These are phyloP conservation scores for Leishmania mexicana DNA, from an alignment of 208 protist genomes.

Conservation along the genomic window DNA sequence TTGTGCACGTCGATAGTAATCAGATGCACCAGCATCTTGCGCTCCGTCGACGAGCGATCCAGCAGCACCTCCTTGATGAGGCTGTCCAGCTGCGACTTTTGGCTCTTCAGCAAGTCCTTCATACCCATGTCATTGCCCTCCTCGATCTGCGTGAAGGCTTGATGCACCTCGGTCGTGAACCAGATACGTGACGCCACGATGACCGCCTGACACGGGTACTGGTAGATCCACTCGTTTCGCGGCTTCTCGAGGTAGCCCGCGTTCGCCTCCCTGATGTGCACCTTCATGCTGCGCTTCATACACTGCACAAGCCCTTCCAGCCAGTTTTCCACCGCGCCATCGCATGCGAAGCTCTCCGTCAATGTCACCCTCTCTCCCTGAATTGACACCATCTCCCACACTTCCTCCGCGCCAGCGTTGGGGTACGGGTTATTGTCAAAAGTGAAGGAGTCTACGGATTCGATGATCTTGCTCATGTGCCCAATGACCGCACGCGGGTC, in stretches of 20 bases:
- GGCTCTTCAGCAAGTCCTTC: constrained; percentile 97
- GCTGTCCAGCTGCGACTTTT: constrained; percentile 93
- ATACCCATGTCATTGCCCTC: constrained; percentile 98
- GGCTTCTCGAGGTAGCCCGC: constrained; percentile 96
- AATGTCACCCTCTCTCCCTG: constrained; percentile 96
- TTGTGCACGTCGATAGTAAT: constrained; percentile 99
- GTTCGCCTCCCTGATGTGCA: constrained; percentile 92
- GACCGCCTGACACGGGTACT: constrained; percentile 96
- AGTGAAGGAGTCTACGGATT: constrained; percentile 92
- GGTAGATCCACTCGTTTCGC: constrained; percentile 97
- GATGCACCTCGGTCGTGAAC: constrained; percentile 97
- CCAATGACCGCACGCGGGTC: constrained; percentile 94
- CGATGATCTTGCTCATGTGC: constrained; percentile 98
- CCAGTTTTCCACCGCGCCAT: constrained; percentile 97
- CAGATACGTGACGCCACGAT: constrained; percentile 96
- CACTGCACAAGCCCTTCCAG: constrained; percentile 93
- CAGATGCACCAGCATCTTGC: constrained; percentile 98
- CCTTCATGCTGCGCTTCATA: constrained; percentile 84
- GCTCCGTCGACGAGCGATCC: constrained; percentile 91
- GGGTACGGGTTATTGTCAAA: constrained; percentile 84
- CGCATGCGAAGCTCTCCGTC: constrained; percentile 87
- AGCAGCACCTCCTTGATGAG: constrained; percentile 95
- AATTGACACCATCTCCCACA: constrained; percentile 93
- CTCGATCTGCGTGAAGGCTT: constrained; percentile 97
- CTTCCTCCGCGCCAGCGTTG: constrained; percentile 57